phyloP scores from a whole-genome alignment of 768 basidiomycete species.

The Hypholoma sublateritium region DNA sequence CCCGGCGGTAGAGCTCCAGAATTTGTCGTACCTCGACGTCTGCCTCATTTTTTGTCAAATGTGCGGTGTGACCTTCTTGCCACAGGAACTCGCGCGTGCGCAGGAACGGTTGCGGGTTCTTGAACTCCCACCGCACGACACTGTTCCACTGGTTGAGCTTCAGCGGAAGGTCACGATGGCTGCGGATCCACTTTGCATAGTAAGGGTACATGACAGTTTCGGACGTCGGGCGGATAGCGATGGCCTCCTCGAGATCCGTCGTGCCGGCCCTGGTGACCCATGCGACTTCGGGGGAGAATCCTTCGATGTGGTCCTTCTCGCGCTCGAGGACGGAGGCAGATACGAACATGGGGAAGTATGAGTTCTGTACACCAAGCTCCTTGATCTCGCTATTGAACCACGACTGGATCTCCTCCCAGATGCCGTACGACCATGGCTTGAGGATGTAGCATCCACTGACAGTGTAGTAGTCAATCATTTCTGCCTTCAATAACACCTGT shows the following conservation, averaged over 20 bases:
- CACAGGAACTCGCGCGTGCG: conserved; percentile 99
- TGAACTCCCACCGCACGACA: conserved; percentile 99
- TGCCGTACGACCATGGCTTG: conserved; percentile 94
- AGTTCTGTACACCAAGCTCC: conserved; percentile 93
- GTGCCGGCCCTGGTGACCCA: conserved; percentile 97
- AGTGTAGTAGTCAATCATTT: conserved; percentile 99
- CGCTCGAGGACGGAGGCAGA: conserved; percentile 89
- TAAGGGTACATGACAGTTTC: conserved; percentile 99
- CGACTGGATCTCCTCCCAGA: conserved; percentile 96
- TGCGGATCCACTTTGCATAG: conserved; percentile 99
- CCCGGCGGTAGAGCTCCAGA: conserved; percentile 91
- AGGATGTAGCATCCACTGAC: conserved; percentile 99
- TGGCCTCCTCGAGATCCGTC: conserved; percentile 94
- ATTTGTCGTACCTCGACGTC: conserved; percentile 91
- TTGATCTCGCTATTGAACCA: conserved; percentile 96
- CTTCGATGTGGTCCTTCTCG: conserved; percentile 98
- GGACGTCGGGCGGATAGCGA: conserved; percentile 97
- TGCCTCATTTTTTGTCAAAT: conserved; percentile 85
- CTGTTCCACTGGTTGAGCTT: conserved; percentile 99
- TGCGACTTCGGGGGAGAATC: conserved; percentile 99
- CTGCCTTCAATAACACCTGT: conserved; percentile 94
- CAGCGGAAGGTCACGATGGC: conserved; percentile 93
- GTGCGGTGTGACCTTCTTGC: conserved; percentile 99
- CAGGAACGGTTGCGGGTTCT: conserved; percentile 98
- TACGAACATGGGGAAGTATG: conserved; percentile 99